phyloP scores from a whole-genome alignment of 805 yeast species.

The Wickerhamiella lipophila region DNA sequence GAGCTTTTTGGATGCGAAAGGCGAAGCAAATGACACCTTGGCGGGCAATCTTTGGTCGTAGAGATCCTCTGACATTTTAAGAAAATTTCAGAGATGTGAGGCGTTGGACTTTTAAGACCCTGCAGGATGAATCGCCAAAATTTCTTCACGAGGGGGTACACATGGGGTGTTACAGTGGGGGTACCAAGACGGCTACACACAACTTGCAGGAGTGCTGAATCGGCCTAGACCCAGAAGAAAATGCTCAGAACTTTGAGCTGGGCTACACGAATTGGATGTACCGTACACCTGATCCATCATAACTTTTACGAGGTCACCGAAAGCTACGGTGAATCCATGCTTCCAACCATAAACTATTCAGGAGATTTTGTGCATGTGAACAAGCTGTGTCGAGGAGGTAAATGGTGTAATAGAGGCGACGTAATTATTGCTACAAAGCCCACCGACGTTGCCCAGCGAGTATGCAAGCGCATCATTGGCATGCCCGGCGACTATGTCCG shows the following conservation, averaged over 20 bases:
- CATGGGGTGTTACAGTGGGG: neutral
- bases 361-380: slow-evolving; percentile 71
- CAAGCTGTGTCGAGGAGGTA: slow-evolving; percentile 50
- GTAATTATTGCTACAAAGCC: slow-evolving; percentile 82
- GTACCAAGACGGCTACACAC: no score
- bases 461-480: slow-evolving; percentile 88
- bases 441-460: slow-evolving; percentile 69
- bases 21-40: slow-evolving; percentile 80
- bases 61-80: slow-evolving; percentile 44
- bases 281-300: slow-evolving; percentile 49
- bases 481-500: slow-evolving; percentile 86
- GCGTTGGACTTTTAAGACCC: neutral
- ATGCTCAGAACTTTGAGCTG: slow-evolving; percentile 20
- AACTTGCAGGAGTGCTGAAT: no score
- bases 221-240: no score
- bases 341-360: slow-evolving; percentile 67
- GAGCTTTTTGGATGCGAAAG: slow-evolving; percentile 89
- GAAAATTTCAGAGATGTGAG: neutral
- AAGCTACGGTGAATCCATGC: slow-evolving; percentile 89
- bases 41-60: slow-evolving; percentile 89
- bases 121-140: no score
- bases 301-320: slow-evolving; percentile 62
- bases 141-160: no score
- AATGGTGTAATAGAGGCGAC: slow-evolving; percentile 66
- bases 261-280: slow-evolving; percentile 29